Conservation (phyloP, 129 eudicot species). For the Lactuca saligna region DNA sequence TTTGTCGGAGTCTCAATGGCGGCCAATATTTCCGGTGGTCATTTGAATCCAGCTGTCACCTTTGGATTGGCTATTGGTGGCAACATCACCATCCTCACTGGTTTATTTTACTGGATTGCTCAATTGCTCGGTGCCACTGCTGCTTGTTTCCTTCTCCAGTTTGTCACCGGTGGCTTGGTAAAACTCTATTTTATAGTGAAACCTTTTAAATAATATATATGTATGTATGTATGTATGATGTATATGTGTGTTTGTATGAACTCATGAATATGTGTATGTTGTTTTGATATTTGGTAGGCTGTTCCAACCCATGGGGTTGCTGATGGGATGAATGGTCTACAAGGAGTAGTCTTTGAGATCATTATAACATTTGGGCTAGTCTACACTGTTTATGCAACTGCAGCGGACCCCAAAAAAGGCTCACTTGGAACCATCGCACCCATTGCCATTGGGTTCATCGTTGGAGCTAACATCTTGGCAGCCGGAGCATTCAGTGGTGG, state of each 20-base stretch:
- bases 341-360: slow-evolving; percentile 58
- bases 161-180: slow-evolving; percentile 44
- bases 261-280: not conserved
- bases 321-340: slow-evolving; percentile 38
- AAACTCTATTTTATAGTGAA: not conserved
- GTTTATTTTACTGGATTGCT: slow-evolving; percentile 64
- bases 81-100: slow-evolving; percentile 58
- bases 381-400: slow-evolving; percentile 64
- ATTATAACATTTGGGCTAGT: slow-evolving; percentile 60
- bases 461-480: too few species aligned
- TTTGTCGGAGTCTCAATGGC: slow-evolving; percentile 72
- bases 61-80: slow-evolving; percentile 64
- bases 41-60: slow-evolving; percentile 24
- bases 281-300: slow-evolving; percentile 35
- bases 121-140: slow-evolving; percentile 55
- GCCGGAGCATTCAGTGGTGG: slow-evolving; percentile 34
- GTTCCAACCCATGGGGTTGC: slow-evolving; percentile 60
- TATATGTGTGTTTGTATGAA: not conserved
- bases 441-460: too few species aligned
- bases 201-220: not conserved
- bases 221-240: too few species aligned
- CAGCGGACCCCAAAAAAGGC: too few species aligned
- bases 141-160: slow-evolving; percentile 58
- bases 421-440: too few species aligned
- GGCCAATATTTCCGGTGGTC: slow-evolving; percentile 72